Evolutionary conservation across 2,329 filamentous ascomycete genomes (phyloP).

Genomic region (Lachnellula hyalina): DNA sequence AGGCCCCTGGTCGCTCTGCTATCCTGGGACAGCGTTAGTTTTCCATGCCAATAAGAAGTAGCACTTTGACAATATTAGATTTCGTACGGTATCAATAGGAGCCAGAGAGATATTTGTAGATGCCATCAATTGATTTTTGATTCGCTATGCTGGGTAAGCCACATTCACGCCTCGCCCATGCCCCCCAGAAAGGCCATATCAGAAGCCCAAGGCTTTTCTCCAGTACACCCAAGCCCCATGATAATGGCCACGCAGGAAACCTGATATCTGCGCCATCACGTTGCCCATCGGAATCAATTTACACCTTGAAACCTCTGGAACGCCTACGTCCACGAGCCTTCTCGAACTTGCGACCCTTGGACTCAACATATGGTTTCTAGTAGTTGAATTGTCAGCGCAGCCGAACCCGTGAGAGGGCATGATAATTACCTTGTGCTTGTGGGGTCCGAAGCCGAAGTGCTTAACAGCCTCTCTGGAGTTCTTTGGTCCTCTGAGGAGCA

Average conservation of each 20-base stretch:
- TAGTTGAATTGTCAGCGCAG: constrained; percentile 31
- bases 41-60: too few species aligned
- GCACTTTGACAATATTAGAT: too few species aligned
- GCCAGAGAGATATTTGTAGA: neutral
- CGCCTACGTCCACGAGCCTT: constrained; percentile 96
- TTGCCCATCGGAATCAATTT: constrained; percentile 41
- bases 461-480: constrained; percentile 96
- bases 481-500: constrained; percentile 97
- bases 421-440: constrained; percentile 84
- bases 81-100: too few species aligned
- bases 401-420: constrained; percentile 19
- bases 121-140: neutral
- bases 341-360: constrained; percentile 99
- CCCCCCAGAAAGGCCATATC: constrained; percentile 7
- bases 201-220: constrained; percentile 6
- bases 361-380: constrained; percentile 92
- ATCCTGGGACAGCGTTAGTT: too few species aligned
- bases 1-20: too few species aligned
- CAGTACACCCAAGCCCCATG: constrained; percentile 3
- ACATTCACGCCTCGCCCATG: constrained; percentile 17
- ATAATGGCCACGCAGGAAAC: constrained; percentile 9
- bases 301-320: constrained; percentile 99
- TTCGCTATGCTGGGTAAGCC: neutral
- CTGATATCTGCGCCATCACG: constrained; percentile 18
- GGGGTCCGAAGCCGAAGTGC: constrained; percentile 98